Evolutionary conservation across 2,329 filamentous ascomycete genomes (phyloP).

Genomic region (Colletotrichum sojae): DNA sequence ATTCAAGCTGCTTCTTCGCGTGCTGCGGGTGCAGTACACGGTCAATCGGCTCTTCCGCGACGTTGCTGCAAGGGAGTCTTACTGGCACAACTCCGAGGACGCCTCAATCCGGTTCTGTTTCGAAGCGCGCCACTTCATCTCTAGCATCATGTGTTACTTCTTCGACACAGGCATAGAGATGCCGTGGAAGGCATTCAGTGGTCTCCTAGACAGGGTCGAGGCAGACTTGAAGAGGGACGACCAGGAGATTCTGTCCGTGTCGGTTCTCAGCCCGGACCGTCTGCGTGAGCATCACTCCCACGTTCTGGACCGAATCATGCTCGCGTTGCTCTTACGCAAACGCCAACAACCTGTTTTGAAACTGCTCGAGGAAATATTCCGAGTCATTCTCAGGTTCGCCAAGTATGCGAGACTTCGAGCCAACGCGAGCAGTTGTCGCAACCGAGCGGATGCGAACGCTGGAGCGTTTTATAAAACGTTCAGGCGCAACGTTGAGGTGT

Average conservation of each 20-base stretch:
- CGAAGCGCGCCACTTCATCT: conserved; percentile 86
- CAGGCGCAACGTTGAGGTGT: conserved; percentile 79
- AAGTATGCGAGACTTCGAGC: conserved; percentile 60
- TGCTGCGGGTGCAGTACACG: conserved; percentile 84
- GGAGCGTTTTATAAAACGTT: conserved; percentile 74
- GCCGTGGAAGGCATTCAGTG: conserved; percentile 80
- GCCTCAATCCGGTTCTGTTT: conserved; percentile 73
- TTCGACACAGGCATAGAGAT: conserved; percentile 82
- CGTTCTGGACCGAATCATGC: conserved; percentile 82
- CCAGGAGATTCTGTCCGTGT: conserved; percentile 53
- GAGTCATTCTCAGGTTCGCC: conserved; percentile 80
- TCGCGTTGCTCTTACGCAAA: conserved; percentile 79
- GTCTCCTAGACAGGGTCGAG: conserved; percentile 76
- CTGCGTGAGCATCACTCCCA: conserved; percentile 80
- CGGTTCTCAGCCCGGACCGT: conserved; percentile 73
- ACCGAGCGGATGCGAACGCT: conserved; percentile 46
- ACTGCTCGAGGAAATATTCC: conserved; percentile 83
- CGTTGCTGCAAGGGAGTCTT: conserved; percentile 57
- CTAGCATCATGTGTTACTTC: conserved; percentile 81
- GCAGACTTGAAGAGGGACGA: conserved; percentile 64
- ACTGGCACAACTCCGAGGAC: conserved; percentile 54
- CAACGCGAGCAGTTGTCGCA: conserved; percentile 51
- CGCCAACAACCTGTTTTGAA: conserved; percentile 80
- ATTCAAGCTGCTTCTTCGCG: conserved; percentile 83
- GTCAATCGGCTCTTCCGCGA: conserved; percentile 76